Base-by-base conservation (phyloP, 192 early-diverging fungal genomes). In the Coemansia sp. region DNA sequence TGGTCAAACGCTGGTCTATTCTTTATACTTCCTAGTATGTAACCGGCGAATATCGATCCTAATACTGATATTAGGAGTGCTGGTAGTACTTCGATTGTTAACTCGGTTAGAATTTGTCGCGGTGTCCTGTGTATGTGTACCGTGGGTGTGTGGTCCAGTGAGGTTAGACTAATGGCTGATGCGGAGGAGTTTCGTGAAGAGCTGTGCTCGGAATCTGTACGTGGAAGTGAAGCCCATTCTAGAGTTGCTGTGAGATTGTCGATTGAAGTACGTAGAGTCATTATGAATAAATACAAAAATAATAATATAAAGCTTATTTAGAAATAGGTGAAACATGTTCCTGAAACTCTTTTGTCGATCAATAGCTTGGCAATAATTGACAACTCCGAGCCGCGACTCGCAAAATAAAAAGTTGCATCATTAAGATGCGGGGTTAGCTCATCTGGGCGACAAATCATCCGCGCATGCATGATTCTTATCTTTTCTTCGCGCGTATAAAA, bases 41-140 rank as follows among this genome's bases (percentile, higher is more conserved):
- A 91, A 10, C 92, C 92, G 2, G 92, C 89, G 39, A 87, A 73
- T 28, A 92, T 85, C 2, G 90, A 86, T 9, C 92, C 91, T 23
- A 75, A 84, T 1, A 92, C 90, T 40, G 90, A 88, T 33, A 94
- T 80, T 28, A 92, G 73, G 8, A 94, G 71, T 0, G 90, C 87
- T 0, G 90, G 90, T 44, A 90, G 55, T 26, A 88, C 87, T 74
- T 91, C 77, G 5, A 86, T 35, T 0, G 65, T 72, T 39, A 85
- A 63, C 65, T 82, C 79, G 16, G 58, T 59, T 23, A 76, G 62
- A 9, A 76, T 67, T 39, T 73, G 67, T 13, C 63, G 33, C 0
- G 59, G 61, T n/a, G 69, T 40, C 44, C 75, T 72, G 50, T 10
- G 30, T 8, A 37, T 37, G 49, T 70, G 68, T 23, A 46, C 9